These are phyloP conservation scores for Albophoma yamanashiensis DNA, from an alignment of 2,329 filamentous ascomycete genomes.

Conservation along the genomic window DNA sequence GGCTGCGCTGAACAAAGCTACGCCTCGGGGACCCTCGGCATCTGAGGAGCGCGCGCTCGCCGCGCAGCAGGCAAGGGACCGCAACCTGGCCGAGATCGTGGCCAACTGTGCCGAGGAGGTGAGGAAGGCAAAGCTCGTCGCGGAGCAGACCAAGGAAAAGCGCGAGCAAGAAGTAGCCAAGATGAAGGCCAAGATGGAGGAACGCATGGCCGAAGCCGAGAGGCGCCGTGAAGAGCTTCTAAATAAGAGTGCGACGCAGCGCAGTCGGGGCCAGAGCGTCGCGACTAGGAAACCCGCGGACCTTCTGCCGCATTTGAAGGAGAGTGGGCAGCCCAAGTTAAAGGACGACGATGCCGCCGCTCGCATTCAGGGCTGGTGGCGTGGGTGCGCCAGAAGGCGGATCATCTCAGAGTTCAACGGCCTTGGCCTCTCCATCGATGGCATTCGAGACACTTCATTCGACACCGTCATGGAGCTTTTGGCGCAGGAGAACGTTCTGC, in stretches of 20 bases:
- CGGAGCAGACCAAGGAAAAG: slow-evolving; percentile 71
- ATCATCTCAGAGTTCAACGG: slow-evolving; percentile 55
- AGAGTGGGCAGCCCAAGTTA: slow-evolving; percentile 33
- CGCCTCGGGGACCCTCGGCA: slow-evolving; percentile 50
- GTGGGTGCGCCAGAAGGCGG: slow-evolving; percentile 43
- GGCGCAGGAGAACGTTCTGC: slow-evolving; percentile 54
- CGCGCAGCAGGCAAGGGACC: slow-evolving; percentile 67
- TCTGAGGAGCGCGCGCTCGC: slow-evolving; percentile 70
- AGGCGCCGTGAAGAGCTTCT: slow-evolving; percentile 55
- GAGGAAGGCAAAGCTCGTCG: slow-evolving; percentile 70
- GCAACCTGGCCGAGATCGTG: slow-evolving; percentile 72
- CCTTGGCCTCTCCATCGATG: slow-evolving; percentile 59
- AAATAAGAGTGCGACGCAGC: slow-evolving; percentile 40
- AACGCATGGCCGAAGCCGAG: slow-evolving; percentile 69
- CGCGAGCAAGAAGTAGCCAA: slow-evolving; percentile 63
- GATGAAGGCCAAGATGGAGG: slow-evolving; percentile 65
- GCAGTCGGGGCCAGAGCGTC: slow-evolving; percentile 42
- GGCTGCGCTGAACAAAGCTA: slow-evolving; percentile 63
- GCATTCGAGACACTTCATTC: slow-evolving; percentile 59
- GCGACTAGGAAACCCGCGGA: slow-evolving; percentile 38
- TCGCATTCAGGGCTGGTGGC: slow-evolving; percentile 63
- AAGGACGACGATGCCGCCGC: slow-evolving; percentile 51
- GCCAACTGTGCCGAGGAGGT: slow-evolving; percentile 76
- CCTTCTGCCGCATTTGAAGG: slow-evolving; percentile 36
- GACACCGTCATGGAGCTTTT: slow-evolving; percentile 63